Base-by-base conservation (phyloP, 371 early-diverging fungal genomes). In the Lichtheimia ramosa region DNA sequence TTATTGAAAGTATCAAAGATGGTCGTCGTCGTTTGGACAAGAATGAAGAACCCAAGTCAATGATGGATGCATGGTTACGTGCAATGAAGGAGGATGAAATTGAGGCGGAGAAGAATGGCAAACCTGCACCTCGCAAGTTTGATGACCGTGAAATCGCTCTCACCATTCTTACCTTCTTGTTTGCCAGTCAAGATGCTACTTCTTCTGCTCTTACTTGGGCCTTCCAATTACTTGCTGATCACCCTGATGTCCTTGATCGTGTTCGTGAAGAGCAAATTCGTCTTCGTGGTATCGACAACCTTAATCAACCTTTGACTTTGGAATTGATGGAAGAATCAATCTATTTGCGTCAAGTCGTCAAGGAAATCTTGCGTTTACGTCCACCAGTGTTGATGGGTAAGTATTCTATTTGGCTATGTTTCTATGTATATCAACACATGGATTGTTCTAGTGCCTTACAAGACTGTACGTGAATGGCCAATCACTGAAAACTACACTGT, bases 191-290 rank as follows among this genome's bases (percentile, higher is more conserved):
- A 56, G 81, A 81, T 59, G 81, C 81, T 56, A 81, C 81, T 16
- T 77, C 81, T 14, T 81, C 81, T 39, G 81, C 77, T 53, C 58
- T 81, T 51, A 81, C 81, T 18, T 81, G 81, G 81, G 74, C 75
- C 23, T 81, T 74, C 69, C 81, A 81, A 60, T 61, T 81, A 3
- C 62, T 73, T 15, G 81, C 81, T 50, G 81, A 81, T 59, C 75
- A 81, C 40, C 77, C 81, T 25, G 77, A 81, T 43, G 75, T 81
- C 0, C 65, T 81, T 18, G 65, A 71, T 48, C 65, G 68, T 53
- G 69, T 81, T 3, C 75, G 75, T 28, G 61, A 68, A 51, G 81
- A 81, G 53, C 81, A 81, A 56, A 56, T 68, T 5, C 48, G 55
- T 23, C 18, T 75, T 14, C 75, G 81, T 43, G 46, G 46, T 21